These are phyloP conservation scores for Nidula microcarpa DNA, from an alignment of 768 basidiomycete genomes.

Conservation along the genomic window DNA sequence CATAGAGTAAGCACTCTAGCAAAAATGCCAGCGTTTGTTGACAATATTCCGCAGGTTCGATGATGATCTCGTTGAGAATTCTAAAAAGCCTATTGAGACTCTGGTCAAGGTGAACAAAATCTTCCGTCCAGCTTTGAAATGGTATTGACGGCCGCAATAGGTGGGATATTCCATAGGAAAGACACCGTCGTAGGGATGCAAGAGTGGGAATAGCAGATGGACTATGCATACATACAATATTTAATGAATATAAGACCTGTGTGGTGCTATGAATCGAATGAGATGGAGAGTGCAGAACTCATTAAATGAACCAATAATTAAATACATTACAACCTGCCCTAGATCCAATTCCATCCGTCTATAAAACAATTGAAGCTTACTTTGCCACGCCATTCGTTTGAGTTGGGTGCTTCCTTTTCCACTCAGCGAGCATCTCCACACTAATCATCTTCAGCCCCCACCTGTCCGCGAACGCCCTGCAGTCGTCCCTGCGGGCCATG, in stretches of 20 bases:
- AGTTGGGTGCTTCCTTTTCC: constrained; percentile 30
- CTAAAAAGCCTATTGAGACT: constrained; percentile 57
- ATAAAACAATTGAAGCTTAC: neutral
- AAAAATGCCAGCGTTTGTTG: neutral
- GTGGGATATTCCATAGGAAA: constrained; percentile 32
- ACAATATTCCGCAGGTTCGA: constrained; percentile 42
- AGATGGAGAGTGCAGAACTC: too few relatives aligned
- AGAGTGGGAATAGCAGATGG: neutral
- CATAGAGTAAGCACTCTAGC: constrained; percentile 28
- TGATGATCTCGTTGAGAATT: constrained; percentile 55
- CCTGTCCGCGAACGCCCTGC: constrained; percentile 82
- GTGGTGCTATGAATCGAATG: neutral
- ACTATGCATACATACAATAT: neutral
- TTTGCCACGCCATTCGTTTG: neutral
- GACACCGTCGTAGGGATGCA: constrained; percentile 6
- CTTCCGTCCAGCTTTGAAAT: neutral
- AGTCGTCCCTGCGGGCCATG: constrained; percentile 96
- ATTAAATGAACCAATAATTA: constrained; percentile 1
- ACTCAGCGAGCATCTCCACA: constrained; percentile 76
- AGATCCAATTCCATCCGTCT: neutral
- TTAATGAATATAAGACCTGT: neutral
- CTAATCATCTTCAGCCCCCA: constrained; percentile 95
- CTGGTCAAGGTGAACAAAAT: constrained; percentile 48
- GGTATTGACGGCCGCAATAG: constrained; percentile 9
- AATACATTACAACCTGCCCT: neutral